Evolutionary conservation across 208 protist species (phyloP).

Genomic region (Angomonas ambiguus): DNA sequence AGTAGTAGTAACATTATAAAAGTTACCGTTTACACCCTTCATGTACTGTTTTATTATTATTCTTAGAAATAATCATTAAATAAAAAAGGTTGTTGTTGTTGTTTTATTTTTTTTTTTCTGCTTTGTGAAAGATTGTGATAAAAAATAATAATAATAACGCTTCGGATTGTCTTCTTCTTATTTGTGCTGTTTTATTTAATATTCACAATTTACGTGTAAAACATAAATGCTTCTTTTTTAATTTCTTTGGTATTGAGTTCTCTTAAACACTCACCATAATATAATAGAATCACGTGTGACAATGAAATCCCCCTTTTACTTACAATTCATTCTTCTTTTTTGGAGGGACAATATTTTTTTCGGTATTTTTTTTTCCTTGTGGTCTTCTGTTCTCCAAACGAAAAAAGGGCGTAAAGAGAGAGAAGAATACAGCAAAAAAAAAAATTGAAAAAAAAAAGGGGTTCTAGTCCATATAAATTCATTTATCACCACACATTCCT

Average conservation of each 20-base stretch:
- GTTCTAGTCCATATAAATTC: no score
- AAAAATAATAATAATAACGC: conserved; percentile 8
- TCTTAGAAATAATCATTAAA: not conserved
- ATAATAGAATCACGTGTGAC: no score
- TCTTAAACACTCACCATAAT: no score
- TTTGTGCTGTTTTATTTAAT: not conserved
- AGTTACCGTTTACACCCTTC: not conserved
- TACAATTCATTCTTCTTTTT: no score
- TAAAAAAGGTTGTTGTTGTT: not conserved
- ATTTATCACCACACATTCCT: no score
- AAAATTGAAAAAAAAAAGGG: no score
- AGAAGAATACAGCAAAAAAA: not conserved
- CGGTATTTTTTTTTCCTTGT: no score
- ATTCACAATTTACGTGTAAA: not conserved
- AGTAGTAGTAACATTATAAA: not conserved
- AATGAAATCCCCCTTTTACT: no score
- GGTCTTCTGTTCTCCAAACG: no score
- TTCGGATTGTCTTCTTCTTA: not conserved
- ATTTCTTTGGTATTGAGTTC: not conserved
- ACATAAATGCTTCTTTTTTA: not conserved
- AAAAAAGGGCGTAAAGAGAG: no score
- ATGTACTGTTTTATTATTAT: not conserved
- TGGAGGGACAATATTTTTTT: no score
- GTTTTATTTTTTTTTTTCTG: conserved; percentile 9
- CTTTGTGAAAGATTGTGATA: not conserved